Percentiles rank a stretch among this genome's conserved stretches.
Evolutionary conservation across 116 monocot species (phyloP).

Genomic region (Thalassia testudinum): DNA sequence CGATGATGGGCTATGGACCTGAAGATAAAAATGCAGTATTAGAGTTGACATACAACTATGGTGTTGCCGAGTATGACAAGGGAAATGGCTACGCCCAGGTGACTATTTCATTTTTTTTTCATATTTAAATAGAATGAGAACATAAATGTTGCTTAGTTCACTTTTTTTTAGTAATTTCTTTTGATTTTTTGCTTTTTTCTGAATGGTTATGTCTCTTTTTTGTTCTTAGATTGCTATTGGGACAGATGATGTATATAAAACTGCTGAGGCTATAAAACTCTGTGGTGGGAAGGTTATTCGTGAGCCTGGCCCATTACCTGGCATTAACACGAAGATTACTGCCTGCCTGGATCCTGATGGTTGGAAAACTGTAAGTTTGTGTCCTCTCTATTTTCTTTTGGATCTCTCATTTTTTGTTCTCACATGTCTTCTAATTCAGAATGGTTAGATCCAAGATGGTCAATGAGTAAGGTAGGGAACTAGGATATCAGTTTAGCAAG

Average conservation of each 20-base stretch:
- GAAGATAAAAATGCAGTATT: conserved; percentile 60
- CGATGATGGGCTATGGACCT: conserved; percentile 78
- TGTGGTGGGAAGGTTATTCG: conserved; percentile 65
- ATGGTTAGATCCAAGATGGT: too few species aligned
- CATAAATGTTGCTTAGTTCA: neutral
- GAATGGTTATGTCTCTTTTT: neutral
- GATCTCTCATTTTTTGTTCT: too few species aligned
- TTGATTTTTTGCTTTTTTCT: neutral
- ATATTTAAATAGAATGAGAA: neutral
- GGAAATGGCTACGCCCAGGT: conserved; percentile 67
- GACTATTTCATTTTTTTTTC: neutral
- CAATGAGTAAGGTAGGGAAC: too few species aligned
- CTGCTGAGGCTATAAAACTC: conserved; percentile 70
- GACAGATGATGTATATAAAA: conserved; percentile 94
- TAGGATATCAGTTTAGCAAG: too few species aligned
- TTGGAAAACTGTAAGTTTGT: conserved; percentile 83
- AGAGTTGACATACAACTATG: conserved; percentile 67
- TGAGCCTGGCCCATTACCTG: conserved; percentile 95
- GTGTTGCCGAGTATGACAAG: conserved; percentile 43
- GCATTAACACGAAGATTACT: conserved; percentile 90
- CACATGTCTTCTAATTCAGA: too few species aligned
- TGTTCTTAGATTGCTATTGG: conserved; percentile 73
- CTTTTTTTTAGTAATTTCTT: neutral
- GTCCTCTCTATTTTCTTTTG: too few species aligned
- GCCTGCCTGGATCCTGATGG: conserved; percentile 97